Base-by-base conservation (phyloP, 352 stramenopile species). In the Pythium monospermum region DNA sequence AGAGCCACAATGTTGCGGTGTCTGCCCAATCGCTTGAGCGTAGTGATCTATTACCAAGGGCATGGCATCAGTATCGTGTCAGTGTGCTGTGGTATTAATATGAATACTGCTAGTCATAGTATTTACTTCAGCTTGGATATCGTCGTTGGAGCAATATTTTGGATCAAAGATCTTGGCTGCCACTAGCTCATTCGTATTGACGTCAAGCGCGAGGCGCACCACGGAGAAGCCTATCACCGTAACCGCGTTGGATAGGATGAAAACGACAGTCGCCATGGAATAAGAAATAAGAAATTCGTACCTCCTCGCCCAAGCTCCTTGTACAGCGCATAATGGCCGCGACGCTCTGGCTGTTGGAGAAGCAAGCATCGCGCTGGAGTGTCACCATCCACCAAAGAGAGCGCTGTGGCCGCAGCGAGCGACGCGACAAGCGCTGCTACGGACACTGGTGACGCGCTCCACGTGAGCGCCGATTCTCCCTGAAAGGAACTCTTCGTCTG, bases 141-240 rank as follows among this genome's bases (percentile, higher is more conserved):
- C 66, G 31, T 84, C 61, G 27, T 56, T 56, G 2, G 80, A 89
- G 22, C 59, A 74, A 53, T 44, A 64, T 39, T 81, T 83, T 12
- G 71, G 70, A 40, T 91, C 68, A 38, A 91, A 88, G 49, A 91
- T 83, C 61, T 91, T 91, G 15, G 80, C 76, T 1, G 80, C 79
- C 10, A 70, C n/a, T 23, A 84, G 64, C 54, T 76, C 30, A 13
- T 83, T 61, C 1, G 64, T 84, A 10, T 77, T 26, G 21, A 59
- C 75, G 48, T 88, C 73, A n/a, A 79, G 37, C 18, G 77, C 77
- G 36, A 88, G 71, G 11, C 73, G 74, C 51, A 88, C 77, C 35
- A 82, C 57, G 13, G 77, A 83, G 53, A 86, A 88, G 1, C 77
- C 77, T 88, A 54, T 3, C 3, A 32, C 7, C n/a, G n/a, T n/a